A percentile compares a stretch with the other conserved stretches of the same genome.
Evolutionary conservation across 208 protist species (phyloP).

Genomic region (Trichomonas vaginalis): DNA sequence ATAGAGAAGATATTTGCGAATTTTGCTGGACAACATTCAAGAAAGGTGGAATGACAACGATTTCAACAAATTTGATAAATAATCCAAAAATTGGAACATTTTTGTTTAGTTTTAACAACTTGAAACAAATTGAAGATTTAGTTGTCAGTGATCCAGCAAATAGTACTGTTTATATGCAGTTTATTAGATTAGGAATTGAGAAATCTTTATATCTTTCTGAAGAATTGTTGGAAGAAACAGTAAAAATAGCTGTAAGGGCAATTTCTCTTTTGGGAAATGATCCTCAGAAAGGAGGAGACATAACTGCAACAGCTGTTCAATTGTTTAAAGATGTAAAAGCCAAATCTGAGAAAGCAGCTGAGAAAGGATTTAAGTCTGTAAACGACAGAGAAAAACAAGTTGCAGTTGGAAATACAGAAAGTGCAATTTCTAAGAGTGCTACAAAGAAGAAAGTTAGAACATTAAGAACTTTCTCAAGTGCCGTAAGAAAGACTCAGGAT

Average conservation of each 20-base stretch:
- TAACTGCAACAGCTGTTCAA: not conserved
- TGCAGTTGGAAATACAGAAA: not conserved
- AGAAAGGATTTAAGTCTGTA: not conserved
- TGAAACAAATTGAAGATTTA: not conserved
- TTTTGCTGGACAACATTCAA: not conserved
- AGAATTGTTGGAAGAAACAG: not conserved
- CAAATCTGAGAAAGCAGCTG: not conserved
- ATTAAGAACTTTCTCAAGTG: not conserved
- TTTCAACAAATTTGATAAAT: not conserved
- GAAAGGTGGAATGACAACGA: not conserved
- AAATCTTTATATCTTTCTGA: not conserved
- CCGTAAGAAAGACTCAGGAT: not conserved
- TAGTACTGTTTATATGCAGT: not conserved
- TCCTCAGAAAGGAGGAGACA: not conserved
- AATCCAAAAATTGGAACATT: not conserved
- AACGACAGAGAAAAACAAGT: not conserved
- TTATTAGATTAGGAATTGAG: not conserved
- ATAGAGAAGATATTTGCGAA: not conserved
- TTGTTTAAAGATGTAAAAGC: not conserved
- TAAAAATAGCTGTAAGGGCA: not conserved
- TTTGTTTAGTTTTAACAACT: not conserved
- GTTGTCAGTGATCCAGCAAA: not conserved
- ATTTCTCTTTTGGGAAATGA: not conserved
- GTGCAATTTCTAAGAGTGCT: not conserved
- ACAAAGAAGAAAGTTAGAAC: not conserved